phyloP scores from a whole-genome alignment of 1,139 yeast genomes.

The Suhomyces coccinellae region DNA sequence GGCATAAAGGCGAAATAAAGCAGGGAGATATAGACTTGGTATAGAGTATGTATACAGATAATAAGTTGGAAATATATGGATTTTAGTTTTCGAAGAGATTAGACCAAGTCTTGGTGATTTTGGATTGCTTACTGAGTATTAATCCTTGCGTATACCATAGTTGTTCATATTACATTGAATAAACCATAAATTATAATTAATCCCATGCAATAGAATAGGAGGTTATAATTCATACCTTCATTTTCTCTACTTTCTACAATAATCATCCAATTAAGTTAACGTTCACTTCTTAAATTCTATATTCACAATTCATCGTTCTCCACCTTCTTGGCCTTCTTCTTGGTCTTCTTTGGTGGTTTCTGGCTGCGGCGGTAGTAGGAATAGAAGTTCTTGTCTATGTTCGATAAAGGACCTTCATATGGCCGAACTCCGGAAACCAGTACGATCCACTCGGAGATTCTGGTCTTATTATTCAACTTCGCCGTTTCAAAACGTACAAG shows the following conservation, averaged over 20 bases:
- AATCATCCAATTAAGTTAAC: too few relatives aligned
- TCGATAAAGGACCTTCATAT: slow-evolving; percentile 42
- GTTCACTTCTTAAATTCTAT: too few relatives aligned
- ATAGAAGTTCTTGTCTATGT: slow-evolving; percentile 32
- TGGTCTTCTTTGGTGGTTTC: slow-evolving; percentile 19
- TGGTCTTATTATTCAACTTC: slow-evolving; percentile 33
- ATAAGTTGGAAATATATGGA: not conserved
- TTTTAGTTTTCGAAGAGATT: too few relatives aligned
- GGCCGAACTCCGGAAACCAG: slow-evolving; percentile 31
- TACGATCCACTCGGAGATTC: slow-evolving; percentile 38
- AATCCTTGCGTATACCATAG: too few relatives aligned
- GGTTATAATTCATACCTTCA: too few relatives aligned
- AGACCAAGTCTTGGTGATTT: too few relatives aligned
- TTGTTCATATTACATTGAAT: too few relatives aligned
- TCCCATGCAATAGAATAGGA: too few relatives aligned
- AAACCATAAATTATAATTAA: too few relatives aligned
- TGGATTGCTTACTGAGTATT: too few relatives aligned
- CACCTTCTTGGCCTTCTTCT: slow-evolving; percentile 7
- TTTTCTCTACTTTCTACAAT: too few relatives aligned
- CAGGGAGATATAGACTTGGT: not conserved
- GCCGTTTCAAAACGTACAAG: slow-evolving; percentile 26
- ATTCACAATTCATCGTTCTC: slow-evolving; percentile 37
- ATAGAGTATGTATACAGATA: not conserved
- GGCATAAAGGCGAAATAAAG: not conserved
- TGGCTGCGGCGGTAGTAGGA: slow-evolving; percentile 34